Percentiles rank a stretch among this genome's conserved stretches.
phyloP scores from a whole-genome alignment of 1,284 basidiomycete genomes.

The Puccinia triticina region DNA sequence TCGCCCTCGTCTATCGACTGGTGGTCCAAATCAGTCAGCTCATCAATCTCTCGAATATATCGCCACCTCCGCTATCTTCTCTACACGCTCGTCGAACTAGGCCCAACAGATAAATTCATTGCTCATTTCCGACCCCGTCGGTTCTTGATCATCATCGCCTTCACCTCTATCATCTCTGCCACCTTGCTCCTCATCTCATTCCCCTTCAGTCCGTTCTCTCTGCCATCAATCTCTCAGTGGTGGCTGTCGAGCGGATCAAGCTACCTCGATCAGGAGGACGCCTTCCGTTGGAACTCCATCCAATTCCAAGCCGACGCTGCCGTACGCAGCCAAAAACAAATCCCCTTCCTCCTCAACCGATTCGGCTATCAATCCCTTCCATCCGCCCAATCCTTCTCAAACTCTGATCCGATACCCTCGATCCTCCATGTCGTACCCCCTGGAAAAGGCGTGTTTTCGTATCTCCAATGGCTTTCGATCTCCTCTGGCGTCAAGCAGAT shows the following conservation, averaged over 20 bases:
- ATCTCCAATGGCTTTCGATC: slow-evolving; percentile 47
- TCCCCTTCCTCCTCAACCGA: slow-evolving; percentile 46
- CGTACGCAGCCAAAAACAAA: slow-evolving; percentile 19
- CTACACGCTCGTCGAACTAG: slow-evolving; percentile 20
- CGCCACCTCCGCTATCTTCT: slow-evolving; percentile 13
- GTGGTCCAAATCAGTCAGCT: slow-evolving; percentile 30
- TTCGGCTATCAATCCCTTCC: slow-evolving; percentile 39
- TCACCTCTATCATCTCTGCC: slow-evolving; percentile 9
- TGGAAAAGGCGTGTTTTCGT: slow-evolving; percentile 45
- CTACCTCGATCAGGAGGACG: slow-evolving; percentile 28
- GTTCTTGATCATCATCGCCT: slow-evolving; percentile 24
- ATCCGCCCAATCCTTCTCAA: slow-evolving; percentile 23
- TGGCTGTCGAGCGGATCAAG: not conserved
- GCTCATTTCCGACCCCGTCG: slow-evolving; percentile 8
- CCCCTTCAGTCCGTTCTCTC: not conserved
- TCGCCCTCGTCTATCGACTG: not conserved
- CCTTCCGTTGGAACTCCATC: slow-evolving; percentile 25
- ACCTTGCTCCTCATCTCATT: slow-evolving; percentile 22
- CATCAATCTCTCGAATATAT: slow-evolving; percentile 13
- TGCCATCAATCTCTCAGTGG: not conserved
- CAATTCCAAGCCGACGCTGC: not conserved
- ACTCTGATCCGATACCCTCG: slow-evolving; percentile 29
- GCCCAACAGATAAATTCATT: slow-evolving; percentile 23
- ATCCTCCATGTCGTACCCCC: slow-evolving; percentile 49
- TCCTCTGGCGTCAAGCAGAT: slow-evolving; percentile 42